These are phyloP conservation scores for Pseudonectria buxi DNA, from an alignment of 2,329 filamentous ascomycete species.

Conservation along the genomic window DNA sequence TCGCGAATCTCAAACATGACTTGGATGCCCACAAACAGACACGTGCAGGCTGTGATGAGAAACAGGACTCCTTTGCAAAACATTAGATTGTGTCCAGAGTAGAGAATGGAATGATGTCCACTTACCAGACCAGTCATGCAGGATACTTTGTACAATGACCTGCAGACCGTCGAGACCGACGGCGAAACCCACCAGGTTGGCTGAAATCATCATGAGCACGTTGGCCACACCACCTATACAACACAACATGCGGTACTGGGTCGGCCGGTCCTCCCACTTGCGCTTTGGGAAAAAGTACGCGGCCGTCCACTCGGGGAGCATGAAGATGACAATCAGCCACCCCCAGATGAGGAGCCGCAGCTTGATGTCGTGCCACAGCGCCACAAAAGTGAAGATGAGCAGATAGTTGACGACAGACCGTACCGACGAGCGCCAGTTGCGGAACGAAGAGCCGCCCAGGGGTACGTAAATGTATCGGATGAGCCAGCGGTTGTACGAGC, in stretches of 20 bases:
- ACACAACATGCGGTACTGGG: conserved; percentile 71
- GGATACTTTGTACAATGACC: conserved; percentile 66
- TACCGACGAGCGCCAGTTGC: conserved; percentile 38
- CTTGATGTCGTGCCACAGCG: conserved; percentile 96
- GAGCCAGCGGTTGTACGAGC: conserved; percentile 90
- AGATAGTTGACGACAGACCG: conserved; percentile 69
- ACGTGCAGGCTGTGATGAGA: conserved; percentile 61
- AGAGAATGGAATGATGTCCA: background rate
- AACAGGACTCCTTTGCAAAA: conserved; percentile 57
- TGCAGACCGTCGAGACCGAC: conserved; percentile 83
- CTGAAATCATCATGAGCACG: conserved; percentile 89
- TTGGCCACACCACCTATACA: conserved; percentile 76
- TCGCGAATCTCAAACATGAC: conserved; percentile 96
- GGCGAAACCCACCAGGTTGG: conserved; percentile 92
- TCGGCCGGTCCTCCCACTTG: conserved; percentile 64
- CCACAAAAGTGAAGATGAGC: conserved; percentile 90
- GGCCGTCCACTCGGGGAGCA: conserved; percentile 78
- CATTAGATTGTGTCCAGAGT: conserved; percentile 14
- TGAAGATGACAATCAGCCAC: conserved; percentile 91
- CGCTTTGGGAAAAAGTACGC: conserved; percentile 63
- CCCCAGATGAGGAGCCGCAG: conserved; percentile 89
- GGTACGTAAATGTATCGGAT: conserved; percentile 92
- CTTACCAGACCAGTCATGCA: conserved; percentile 65
- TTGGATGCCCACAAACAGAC: conserved; percentile 78
- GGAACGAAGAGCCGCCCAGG: conserved; percentile 63